Conservation (phyloP, 305 asterid genomes). For the Rubia peregrina region DNA sequence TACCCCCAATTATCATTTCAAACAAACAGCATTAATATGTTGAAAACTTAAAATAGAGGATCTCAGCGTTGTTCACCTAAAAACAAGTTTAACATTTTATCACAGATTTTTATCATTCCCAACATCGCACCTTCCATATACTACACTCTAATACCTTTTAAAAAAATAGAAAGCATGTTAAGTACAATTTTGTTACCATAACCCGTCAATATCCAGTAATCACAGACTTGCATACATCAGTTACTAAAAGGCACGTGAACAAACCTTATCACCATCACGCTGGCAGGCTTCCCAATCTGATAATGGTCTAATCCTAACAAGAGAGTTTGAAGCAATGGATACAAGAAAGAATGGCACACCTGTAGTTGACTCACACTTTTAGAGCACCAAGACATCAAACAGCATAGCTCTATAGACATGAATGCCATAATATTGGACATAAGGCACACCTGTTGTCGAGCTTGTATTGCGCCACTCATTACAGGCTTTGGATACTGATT, state of each 20-base stretch:
- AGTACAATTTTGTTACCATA: neutral
- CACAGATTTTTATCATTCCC: neutral
- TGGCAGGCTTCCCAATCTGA: constrained; percentile 58
- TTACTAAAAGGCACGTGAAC: constrained; percentile 12
- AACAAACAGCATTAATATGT: neutral
- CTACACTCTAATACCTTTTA: too few species aligned
- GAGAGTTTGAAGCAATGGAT: constrained; percentile 49
- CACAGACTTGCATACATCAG: constrained; percentile 1
- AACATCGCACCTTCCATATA: too few species aligned
- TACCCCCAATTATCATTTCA: neutral
- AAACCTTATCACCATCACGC: constrained; percentile 57
- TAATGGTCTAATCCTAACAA: constrained; percentile 48
- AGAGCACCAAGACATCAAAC: constrained; percentile 16
- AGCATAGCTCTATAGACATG: constrained; percentile 5
- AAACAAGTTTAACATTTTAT: too few species aligned
- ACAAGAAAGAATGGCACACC: constrained; percentile 78
- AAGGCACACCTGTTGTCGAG: constrained; percentile 61
- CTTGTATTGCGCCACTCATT: constrained; percentile 67
- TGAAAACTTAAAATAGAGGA: neutral
- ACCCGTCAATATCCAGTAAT: neutral
- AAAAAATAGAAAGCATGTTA: neutral
- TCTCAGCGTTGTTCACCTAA: neutral
- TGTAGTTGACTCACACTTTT: constrained; percentile 29
- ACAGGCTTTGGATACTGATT: constrained; percentile 53
- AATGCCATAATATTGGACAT: constrained; percentile 17